Conservation (phyloP, 129 eudicot species). For the Saposhnikovia divaricata region DNA sequence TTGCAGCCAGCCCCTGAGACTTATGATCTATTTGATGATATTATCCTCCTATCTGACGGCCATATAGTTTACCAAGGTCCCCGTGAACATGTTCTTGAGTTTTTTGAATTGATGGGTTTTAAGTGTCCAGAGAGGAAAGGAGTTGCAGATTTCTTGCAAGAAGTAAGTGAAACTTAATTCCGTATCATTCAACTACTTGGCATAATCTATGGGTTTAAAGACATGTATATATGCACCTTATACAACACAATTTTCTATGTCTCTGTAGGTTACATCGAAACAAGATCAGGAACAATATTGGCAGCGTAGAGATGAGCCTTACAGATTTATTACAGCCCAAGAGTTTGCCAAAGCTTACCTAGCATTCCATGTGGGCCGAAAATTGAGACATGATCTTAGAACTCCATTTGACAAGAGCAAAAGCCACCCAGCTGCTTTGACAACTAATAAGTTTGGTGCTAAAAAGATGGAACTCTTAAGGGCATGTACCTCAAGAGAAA, state of each 20-base stretch:
- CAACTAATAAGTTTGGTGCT: conserved; percentile 13
- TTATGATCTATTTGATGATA: conserved; percentile 26
- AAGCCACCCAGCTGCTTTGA: conserved; percentile 25
- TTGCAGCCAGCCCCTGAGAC: conserved; percentile 33
- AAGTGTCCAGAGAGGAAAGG: conserved; percentile 31
- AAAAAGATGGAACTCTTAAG: conserved; percentile 19
- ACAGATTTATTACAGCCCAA: conserved; percentile 14
- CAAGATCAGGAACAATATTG: conserved; percentile 29
- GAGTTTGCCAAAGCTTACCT: conserved; percentile 17
- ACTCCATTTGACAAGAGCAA: conserved; percentile 24
- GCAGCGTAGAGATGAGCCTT: conserved; percentile 14
- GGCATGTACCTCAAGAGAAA: conserved; percentile 19
- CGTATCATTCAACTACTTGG: not conserved
- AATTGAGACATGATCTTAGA: conserved; percentile 12
- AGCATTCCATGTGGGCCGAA: conserved; percentile 20
- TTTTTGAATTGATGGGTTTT: conserved; percentile 25
- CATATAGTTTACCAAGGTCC: conserved; percentile 31
- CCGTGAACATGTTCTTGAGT: conserved; percentile 16
- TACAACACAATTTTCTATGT: not conserved
- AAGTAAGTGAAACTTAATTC: conserved; percentile 6
- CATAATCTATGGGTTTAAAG: not conserved
- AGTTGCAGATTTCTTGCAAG: conserved; percentile 31
- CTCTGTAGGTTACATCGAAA: conserved; percentile 16
- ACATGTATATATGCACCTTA: not conserved
- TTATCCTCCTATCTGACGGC: conserved; percentile 29